Percentiles rank a stretch among this genome's conserved stretches.
phyloP scores from a whole-genome alignment of 768 basidiomycete species.

The Leccinum longicurvipes region DNA sequence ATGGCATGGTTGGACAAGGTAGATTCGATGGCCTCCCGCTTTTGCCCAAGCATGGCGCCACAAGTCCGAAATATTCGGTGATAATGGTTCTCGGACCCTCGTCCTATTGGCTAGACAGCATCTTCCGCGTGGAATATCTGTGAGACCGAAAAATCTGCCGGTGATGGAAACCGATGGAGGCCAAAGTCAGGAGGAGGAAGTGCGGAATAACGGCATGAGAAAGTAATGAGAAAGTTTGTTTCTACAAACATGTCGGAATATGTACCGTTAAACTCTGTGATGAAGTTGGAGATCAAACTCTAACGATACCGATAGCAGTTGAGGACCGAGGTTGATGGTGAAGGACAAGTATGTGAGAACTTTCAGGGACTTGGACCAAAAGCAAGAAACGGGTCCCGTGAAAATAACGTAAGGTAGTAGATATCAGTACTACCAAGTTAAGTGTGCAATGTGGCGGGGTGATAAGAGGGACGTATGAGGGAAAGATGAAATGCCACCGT shows the following conservation, averaged over 20 bases:
- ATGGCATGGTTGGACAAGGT: neutral
- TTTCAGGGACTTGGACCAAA: neutral
- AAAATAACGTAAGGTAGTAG: constrained; percentile 12
- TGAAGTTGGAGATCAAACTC: neutral
- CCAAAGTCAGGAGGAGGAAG: neutral
- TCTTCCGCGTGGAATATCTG: neutral
- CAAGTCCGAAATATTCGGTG: constrained; percentile 6
- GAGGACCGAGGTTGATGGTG: neutral
- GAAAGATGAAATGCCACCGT: constrained; percentile 1
- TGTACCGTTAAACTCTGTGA: neutral
- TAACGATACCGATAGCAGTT: neutral
- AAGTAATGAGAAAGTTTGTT: neutral
- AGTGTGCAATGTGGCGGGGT: too few relatives aligned
- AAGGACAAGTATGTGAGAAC: neutral
- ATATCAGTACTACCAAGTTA: neutral
- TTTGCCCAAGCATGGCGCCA: constrained; percentile 11
- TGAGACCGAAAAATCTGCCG: neutral
- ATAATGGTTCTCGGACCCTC: neutral
- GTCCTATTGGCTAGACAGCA: neutral
- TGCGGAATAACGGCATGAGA: neutral
- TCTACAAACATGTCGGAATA: neutral
- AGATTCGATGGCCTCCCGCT: neutral
- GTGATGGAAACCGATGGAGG: neutral
- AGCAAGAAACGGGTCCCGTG: constrained; percentile 7
- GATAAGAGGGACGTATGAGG: constrained; percentile 6